These are phyloP conservation scores for Aquilaria sinensis DNA, from an alignment of 345 rosid genomes.

Conservation along the genomic window DNA sequence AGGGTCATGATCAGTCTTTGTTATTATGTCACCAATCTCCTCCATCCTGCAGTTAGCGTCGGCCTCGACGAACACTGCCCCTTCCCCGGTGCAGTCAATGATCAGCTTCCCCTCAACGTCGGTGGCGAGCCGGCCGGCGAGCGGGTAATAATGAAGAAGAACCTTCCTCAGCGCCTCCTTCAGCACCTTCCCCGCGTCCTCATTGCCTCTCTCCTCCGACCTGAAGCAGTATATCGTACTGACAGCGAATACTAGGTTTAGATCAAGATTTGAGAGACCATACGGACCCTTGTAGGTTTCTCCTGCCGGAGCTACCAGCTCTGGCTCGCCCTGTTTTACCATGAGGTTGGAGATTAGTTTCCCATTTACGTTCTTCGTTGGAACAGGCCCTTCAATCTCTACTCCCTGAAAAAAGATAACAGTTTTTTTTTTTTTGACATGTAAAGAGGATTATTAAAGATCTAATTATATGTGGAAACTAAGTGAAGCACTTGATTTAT, in stretches of 20 bases:
- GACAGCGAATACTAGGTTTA: slow-evolving; percentile 57
- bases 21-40: slow-evolving; percentile 63
- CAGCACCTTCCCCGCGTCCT: slow-evolving; percentile 42
- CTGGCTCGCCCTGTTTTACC: slow-evolving; percentile 45
- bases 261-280: slow-evolving; percentile 80
- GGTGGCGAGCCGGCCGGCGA: slow-evolving; percentile 62
- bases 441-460: not conserved
- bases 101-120: slow-evolving; percentile 71
- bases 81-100: slow-evolving; percentile 63
- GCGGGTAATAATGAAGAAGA: slow-evolving; percentile 69
- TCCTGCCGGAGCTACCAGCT: slow-evolving; percentile 48
- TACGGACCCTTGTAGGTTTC: slow-evolving; percentile 66
- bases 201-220: slow-evolving; percentile 53
- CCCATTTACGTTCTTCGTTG: slow-evolving; percentile 39
- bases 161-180: slow-evolving; percentile 58
- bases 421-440: not conserved
- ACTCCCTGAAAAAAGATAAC: slow-evolving; percentile 26
- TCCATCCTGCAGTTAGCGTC: slow-evolving; percentile 51
- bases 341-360: slow-evolving; percentile 21
- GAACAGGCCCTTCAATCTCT: slow-evolving; percentile 23
- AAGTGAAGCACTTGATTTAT: not conserved
- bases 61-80: slow-evolving; percentile 75
- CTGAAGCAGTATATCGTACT: slow-evolving; percentile 44
- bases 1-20: slow-evolving; percentile 42
- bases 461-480: not conserved